Conservation (phyloP, 2,329 filamentous ascomycete genomes). For the Verticillium nubilum region DNA sequence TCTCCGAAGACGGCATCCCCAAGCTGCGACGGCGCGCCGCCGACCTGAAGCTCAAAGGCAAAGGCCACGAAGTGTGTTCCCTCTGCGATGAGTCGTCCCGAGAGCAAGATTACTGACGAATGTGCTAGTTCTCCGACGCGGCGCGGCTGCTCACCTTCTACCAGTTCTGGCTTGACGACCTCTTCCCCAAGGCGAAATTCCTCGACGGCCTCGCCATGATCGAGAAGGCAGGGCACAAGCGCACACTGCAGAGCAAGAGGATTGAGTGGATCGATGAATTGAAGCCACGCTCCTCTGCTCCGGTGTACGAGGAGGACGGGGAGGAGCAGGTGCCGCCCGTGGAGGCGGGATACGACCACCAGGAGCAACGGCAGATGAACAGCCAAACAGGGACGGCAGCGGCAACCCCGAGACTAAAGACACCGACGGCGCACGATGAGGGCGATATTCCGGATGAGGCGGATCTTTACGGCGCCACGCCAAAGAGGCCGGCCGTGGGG, state of each 20-base stretch:
- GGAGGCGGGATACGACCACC: slow-evolving; percentile 1
- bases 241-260: slow-evolving; percentile 66
- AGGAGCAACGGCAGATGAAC: slow-evolving; percentile 14
- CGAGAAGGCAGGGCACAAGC: slow-evolving; percentile 88
- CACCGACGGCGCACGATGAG: slow-evolving; percentile 17
- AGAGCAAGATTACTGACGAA: neutral
- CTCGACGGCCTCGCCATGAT: slow-evolving; percentile 84
- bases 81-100: no score
- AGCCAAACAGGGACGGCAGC: slow-evolving; percentile 24
- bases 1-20: slow-evolving; percentile 79
- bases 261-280: slow-evolving; percentile 80
- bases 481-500: slow-evolving; percentile 24
- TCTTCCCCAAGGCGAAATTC: slow-evolving; percentile 93
- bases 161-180: slow-evolving; percentile 92
- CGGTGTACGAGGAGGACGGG: slow-evolving; percentile 25
- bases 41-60: slow-evolving; percentile 78
- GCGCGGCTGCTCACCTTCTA: slow-evolving; percentile 81
- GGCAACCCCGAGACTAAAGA: slow-evolving; percentile 23
- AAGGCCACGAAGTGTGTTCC: slow-evolving; percentile 73
- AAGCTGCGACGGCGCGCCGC: slow-evolving; percentile 69
- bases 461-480: slow-evolving; percentile 52
- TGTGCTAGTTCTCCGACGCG: slow-evolving; percentile 71
- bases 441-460: slow-evolving; percentile 29
- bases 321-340: slow-evolving; percentile 13
- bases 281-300: slow-evolving; percentile 42